These are phyloP conservation scores for Oryza glaberrima DNA, from an alignment of 176 grass and related monocot species.

Conservation along the genomic window DNA sequence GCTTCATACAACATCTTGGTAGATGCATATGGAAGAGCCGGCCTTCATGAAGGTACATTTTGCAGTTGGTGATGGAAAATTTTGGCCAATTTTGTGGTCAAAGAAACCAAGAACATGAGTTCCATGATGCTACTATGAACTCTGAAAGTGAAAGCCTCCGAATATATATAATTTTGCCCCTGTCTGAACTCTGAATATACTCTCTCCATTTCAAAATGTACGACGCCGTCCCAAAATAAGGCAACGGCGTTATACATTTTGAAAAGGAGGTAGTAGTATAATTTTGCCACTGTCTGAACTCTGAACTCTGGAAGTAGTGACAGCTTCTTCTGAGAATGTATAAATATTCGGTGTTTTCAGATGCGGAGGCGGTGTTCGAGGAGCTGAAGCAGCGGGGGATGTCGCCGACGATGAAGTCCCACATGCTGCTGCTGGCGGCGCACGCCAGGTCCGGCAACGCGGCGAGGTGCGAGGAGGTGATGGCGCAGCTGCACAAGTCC, in stretches of 20 bases:
- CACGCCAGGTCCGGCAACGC: constrained; percentile 82
- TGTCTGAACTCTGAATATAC: too few species aligned
- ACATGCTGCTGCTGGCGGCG: constrained; percentile 89
- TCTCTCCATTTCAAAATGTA: too few species aligned
- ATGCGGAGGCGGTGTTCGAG: constrained; percentile 69
- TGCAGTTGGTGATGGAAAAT: not conserved
- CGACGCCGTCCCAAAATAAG: too few species aligned
- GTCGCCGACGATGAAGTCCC: constrained; percentile 87
- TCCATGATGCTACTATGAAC: not conserved
- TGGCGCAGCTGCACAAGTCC: constrained; percentile 91
- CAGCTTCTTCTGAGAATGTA: too few species aligned
- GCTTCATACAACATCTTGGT: constrained; percentile 97
- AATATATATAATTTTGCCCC: too few species aligned
- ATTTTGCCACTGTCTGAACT: too few species aligned
- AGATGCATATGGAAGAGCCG: constrained; percentile 89
- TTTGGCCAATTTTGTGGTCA: not conserved
- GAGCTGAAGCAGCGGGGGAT: constrained; percentile 80
- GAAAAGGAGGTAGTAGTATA: too few species aligned
- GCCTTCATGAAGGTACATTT: constrained; percentile 65
- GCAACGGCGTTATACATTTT: too few species aligned
- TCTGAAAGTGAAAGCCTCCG: not conserved
- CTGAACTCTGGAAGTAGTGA: too few species aligned
- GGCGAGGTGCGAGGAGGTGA: constrained; percentile 70
- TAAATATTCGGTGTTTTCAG: constrained; percentile 31
- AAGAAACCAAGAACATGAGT: not conserved